A percentile compares a stretch with the other conserved stretches of the same genome.
phyloP scores from a whole-genome alignment of 129 eudicot genomes.

The Pseudognaphalium luteoalbum region DNA sequence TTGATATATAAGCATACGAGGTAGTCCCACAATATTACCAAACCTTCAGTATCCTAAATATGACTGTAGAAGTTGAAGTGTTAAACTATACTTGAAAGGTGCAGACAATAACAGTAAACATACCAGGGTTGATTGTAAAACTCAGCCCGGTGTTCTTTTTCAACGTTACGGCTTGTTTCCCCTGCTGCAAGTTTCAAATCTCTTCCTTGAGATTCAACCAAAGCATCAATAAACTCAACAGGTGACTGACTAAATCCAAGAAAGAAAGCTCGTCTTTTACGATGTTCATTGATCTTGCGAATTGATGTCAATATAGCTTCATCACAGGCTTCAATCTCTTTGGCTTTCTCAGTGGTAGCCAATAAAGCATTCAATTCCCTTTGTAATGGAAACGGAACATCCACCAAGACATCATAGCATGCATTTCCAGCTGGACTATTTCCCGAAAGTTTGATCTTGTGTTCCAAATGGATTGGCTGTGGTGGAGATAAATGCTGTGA shows the following conservation, averaged over 20 bases:
- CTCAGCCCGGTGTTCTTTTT: slow-evolving; percentile 18
- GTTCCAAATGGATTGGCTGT: slow-evolving; percentile 18
- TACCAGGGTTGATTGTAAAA: slow-evolving; percentile 22
- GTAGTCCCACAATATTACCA: background rate
- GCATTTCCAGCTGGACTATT: slow-evolving; percentile 25
- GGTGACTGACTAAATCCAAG: slow-evolving; percentile 23
- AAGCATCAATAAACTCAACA: slow-evolving; percentile 19
- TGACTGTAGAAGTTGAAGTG: background rate
- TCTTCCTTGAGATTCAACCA: slow-evolving; percentile 20
- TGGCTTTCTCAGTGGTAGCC: slow-evolving; percentile 20
- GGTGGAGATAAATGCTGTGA: slow-evolving; percentile 22
- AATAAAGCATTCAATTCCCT: slow-evolving; percentile 21
- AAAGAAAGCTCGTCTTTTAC: slow-evolving; percentile 20
- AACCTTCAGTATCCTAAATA: background rate
- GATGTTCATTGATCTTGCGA: slow-evolving; percentile 15
- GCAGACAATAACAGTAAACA: background rate
- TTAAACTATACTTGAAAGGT: background rate
- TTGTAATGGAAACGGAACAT: slow-evolving; percentile 19
- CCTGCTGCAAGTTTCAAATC: slow-evolving; percentile 21
- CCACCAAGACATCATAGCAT: slow-evolving; percentile 20
- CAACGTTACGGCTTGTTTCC: background rate
- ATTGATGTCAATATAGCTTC: slow-evolving; percentile 17
- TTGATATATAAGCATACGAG: background rate
- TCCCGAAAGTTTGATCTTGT: slow-evolving; percentile 21
- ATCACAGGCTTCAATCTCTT: slow-evolving; percentile 23